Evolutionary conservation across 176 grass and related monocot genomes (phyloP), one percentile per base, ranked within the genome.

Genomic region (Hordeum marinum): DNA sequence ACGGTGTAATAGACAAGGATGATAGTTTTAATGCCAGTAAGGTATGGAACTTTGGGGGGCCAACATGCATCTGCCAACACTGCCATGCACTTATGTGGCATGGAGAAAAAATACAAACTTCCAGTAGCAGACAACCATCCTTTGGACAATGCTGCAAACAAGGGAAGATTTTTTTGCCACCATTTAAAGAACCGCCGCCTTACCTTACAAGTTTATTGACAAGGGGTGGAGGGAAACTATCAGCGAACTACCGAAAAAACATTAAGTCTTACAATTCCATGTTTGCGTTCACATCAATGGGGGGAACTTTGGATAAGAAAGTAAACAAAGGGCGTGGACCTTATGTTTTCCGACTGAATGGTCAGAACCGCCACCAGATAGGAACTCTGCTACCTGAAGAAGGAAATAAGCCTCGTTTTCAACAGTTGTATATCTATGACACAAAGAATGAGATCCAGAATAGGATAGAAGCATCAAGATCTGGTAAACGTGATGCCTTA

Each of bases 221-320:
- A 25, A 29, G 11, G 59, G 27, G 82, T 5, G 48, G 63, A 46
- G 63, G 54, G 11, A 21, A 50, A 25, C 32, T 1, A 2, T 70
- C 82, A 40, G 27, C 9, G 9, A 81, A 90, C 48, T 85, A 66
- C 15, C 7, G 9, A 10, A 48, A 77, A 2, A 75, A 88, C 39
- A 92, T 88, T 1, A 75, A 71, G 18, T 34, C 35, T 26, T 89
- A 89, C 63, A 89, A 92, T 15, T 78, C 58, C 5, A 92, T 92
- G 82, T 88, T 78, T 54, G 61, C 86, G 25, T 85, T 73, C 65
- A 61, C 75, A 54, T 64, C 88, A 31, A 90, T 84, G 78, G 88
- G 83, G 24, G 83, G 71, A 7, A 69, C 2, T 5, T 43, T 86
- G 0, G 69, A 90, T 15, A 72, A 39, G 50, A 35, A 80, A 20